Base-by-base conservation (phyloP, 2,329 filamentous ascomycete genomes). In the Colletotrichum viniferum region DNA sequence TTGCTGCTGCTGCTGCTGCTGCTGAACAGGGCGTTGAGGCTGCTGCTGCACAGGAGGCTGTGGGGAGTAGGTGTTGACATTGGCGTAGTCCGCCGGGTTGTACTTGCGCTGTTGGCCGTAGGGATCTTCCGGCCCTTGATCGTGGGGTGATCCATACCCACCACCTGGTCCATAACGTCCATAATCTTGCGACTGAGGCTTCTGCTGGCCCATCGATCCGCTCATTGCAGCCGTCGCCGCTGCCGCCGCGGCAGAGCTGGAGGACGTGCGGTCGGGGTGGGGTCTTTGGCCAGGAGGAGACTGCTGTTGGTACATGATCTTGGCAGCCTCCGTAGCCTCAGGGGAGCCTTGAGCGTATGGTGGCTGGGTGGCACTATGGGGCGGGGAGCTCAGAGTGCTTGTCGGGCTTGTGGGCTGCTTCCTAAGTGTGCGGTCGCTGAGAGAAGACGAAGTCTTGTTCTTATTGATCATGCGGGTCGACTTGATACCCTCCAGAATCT, bases 401-500 rank as follows among this genome's bases (percentile, higher is more conserved):
- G 84, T 84, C 16, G 87, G 85, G 48, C 87, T 88, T 65, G 84
- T 84, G 79, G 89, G 36, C 36, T 43, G 90, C 71, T 83, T 86
- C 69, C 95, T 90, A 76, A 96, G 86, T 4, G 93, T 95, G 80
- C 91, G 90, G 65, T 92, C 91, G 76, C 89, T 91, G 84, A 96
- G 87, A 60, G 86, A 90, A 2, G 88, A 85, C 12, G 73, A 75
- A 0, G 85, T 86, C 83, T 92, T 90, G 68, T 88, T 88, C 85
- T 94, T 89, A 65, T 88, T 85, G 74, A 92, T 90, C 81, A 92
- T 92, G 86, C 96, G 97, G 75, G 94, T 93, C 65, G 92, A 92
- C 81, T 95, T 92, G 79, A 98, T 94, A 65, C 96, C 95, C 78
- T 96, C 94, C 70, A 98, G 85, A 78, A 99, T 98, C 82, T 97